Conservation (phyloP, 2,329 filamentous ascomycete species). For the Aspergillus sp. region DNA sequence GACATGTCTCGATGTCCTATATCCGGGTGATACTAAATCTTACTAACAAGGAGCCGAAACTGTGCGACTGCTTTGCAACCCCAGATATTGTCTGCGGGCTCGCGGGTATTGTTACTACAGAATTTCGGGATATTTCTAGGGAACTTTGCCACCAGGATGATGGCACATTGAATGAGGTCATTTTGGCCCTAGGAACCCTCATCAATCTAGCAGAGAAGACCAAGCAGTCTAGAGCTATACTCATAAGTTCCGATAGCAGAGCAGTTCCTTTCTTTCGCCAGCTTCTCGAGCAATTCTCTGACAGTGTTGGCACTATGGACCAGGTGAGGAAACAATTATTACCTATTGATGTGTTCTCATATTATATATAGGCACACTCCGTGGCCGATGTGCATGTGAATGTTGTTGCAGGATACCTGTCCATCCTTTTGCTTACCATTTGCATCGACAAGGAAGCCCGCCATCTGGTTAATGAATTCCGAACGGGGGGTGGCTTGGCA, state of each 20-base stretch:
- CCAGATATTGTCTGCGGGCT: slow-evolving; percentile 38
- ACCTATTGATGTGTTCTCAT: slow-evolving; percentile 17
- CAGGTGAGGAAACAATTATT: slow-evolving; percentile 57
- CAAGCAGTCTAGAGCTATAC: slow-evolving; percentile 56
- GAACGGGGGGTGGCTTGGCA: slow-evolving; percentile 50
- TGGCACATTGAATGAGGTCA: slow-evolving; percentile 66
- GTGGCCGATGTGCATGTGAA: slow-evolving; percentile 72
- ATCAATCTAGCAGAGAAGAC: slow-evolving; percentile 88
- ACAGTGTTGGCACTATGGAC: slow-evolving; percentile 63
- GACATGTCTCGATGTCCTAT: slow-evolving; percentile 40
- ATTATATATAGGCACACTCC: slow-evolving; percentile 47
- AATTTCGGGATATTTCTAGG: slow-evolving; percentile 30
- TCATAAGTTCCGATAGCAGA: slow-evolving; percentile 42
- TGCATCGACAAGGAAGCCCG: slow-evolving; percentile 58
- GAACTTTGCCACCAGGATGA: slow-evolving; percentile 44
- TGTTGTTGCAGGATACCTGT: slow-evolving; percentile 82
- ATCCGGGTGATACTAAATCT: slow-evolving; percentile 78
- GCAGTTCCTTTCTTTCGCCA: slow-evolving; percentile 53
- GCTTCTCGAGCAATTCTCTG: slow-evolving; percentile 66
- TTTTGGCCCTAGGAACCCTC: slow-evolving; percentile 76
- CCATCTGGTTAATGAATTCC: slow-evolving; percentile 39
- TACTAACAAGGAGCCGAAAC: slow-evolving; percentile 73
- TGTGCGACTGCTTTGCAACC: slow-evolving; percentile 67
- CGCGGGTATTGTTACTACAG: slow-evolving; percentile 35
- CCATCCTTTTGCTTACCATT: slow-evolving; percentile 79